Evolutionary conservation across 1,139 yeast genomes (phyloP).

Genomic region (Groenewaldozyma auringiensis): DNA sequence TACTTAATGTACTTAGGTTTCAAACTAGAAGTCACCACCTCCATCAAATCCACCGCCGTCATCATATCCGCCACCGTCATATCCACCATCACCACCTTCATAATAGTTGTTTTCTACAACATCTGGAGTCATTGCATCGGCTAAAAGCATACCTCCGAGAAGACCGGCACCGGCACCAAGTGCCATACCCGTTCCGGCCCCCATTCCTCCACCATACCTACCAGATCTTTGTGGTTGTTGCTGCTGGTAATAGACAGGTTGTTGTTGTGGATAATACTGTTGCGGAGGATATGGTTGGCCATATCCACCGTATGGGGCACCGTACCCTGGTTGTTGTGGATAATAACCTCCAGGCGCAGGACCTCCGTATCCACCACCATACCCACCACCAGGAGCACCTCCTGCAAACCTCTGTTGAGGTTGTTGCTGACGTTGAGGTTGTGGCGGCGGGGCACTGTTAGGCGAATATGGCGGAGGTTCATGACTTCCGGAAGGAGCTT

Average conservation of each 20-base stretch:
- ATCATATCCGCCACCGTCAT: conserved; percentile 21
- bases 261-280: conserved; percentile 21
- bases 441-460: conserved; percentile 1
- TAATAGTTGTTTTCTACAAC: conserved; percentile 17
- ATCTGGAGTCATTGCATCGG: conserved; percentile 34
- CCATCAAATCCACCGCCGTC: conserved; percentile 17
- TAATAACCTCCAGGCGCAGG: conserved; percentile 1
- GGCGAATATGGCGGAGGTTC: conserved; percentile 19
- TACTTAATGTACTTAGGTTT: no score
- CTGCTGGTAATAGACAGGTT: conserved; percentile 27
- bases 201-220: conserved; percentile 30
- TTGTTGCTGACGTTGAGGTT: conserved; percentile 7
- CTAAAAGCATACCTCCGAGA: conserved; percentile 61
- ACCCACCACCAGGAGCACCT: conserved; percentile 8
- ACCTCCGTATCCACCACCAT: conserved; percentile 6
- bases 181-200: conserved; percentile 38
- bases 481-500: conserved; percentile 40
- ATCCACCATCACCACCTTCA: conserved; percentile 18
- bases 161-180: conserved; percentile 79
- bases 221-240: conserved; percentile 23
- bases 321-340: conserved; percentile 8
- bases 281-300: conserved; percentile 18
- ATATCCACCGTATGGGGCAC: background rate
- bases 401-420: conserved; percentile 10
- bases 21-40: no score